Evolutionary conservation across 2,329 filamentous ascomycete species (phyloP), one percentile per base, ranked within the genome.

Genomic region (Pseudopyricularia javanii): DNA sequence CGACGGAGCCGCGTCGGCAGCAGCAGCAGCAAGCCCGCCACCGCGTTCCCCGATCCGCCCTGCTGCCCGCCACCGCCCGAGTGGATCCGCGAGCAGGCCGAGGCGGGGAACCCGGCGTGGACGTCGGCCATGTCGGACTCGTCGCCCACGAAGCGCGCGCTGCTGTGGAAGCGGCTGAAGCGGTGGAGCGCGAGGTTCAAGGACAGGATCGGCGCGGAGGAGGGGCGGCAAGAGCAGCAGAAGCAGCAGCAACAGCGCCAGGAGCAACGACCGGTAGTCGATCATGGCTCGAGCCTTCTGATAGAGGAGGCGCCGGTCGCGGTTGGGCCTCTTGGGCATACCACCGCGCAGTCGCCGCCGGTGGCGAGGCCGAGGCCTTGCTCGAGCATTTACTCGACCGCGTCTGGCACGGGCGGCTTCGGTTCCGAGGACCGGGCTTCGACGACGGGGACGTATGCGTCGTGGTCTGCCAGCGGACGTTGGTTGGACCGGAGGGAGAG

Each of bases 71-170:
- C 50, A 17, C 50, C 50, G 20, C 40, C 50, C 11, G 50, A 52
- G 37, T 52, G 50, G 50, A 52, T 52, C 50, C 37, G 50, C n/a
- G 26, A 17, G 40, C 50, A 52, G 50, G 50, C 50, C 6, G 26
- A 15, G 28, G 28, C 45, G 17, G 50, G 50, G 3, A 52, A 52
- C 50, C 50, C 37, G 17, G 45, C 26, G n/a, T 52, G 50, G 50
- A 34, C 30, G n/a, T 34, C 28, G 34, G 24, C 26, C 40, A 24
- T 45, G 35, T 17, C 35, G 34, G 49, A 14, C 15, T 35, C 35
- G 48, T 12, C 17, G 6, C 47, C 47, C 12, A 14, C 14, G 12
- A 48, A 22, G 15, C 26, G 47, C 26, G n/a, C 32, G 32, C 20
- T 35, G 30, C 22, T 24, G 32, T 50, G 49, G 49, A 26, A 35